Base-by-base conservation (phyloP, 164 flowering plant species). In the Kalanchoe fedtschenkoi region DNA sequence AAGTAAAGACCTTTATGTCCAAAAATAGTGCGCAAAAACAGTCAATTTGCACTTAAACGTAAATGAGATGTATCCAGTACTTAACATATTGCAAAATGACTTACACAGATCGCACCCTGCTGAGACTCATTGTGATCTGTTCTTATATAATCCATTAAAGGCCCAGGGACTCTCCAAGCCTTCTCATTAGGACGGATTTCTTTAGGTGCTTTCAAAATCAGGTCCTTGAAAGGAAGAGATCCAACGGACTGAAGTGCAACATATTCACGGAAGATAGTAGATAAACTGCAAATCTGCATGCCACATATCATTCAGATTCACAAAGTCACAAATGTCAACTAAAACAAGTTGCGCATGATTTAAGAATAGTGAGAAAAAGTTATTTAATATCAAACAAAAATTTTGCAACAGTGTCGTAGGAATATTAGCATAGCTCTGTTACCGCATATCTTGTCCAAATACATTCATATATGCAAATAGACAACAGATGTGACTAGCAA, bases 201-300 rank as follows among this genome's bases (percentile, higher is more conserved):
- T 38, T 69, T 72, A 60, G 81, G 62, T 28, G 88, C 95, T n/a
- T 66, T 66, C 53, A 90, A 59, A 69, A 90, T 83, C 67, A 93
- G 67, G 72, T 93, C 86, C 73, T 74, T 85, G 74, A 85, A 90
- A 30, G 96, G 95, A 33, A 88, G 90, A 60, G 79, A 73, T 26
- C 79, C 66, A 61, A 93, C 63, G 14, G 95, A 83, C 58, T 77
- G 71, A 58, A 93, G 62, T 62, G 87, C 99, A 51, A 73, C 70
- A 79, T 87, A 93, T 73, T 93, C 97, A 65, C 95, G 97, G 51
- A 76, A 70, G 54, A 88, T 88, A 34, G 99, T 93, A 54, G 99
- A 93, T 68, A 88, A 83, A 74, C 93, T 85, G 79, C 95, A 82
- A 28, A 93, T 79, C 95, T 90, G 89, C 70, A 69, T 10, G 51